These are phyloP conservation scores for Choiromyces venosus DNA, from an alignment of 495 filamentous ascomycete genomes.

Conservation along the genomic window DNA sequence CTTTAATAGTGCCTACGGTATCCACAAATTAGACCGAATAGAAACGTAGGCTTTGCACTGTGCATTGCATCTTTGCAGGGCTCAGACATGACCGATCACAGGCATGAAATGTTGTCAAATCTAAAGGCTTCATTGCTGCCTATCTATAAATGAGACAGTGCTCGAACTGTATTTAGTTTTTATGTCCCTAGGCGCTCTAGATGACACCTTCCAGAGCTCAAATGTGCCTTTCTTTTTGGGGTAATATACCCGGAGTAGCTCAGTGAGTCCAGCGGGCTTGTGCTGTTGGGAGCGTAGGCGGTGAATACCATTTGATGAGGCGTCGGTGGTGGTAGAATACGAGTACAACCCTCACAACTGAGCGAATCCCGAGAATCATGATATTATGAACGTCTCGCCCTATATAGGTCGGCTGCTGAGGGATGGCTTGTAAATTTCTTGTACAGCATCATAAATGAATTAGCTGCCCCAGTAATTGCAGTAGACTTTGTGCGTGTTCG, in stretches of 20 bases:
- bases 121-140: neutral
- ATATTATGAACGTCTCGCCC: neutral
- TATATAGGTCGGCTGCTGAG: neutral
- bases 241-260: neutral
- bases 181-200: neutral
- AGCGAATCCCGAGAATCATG: neutral
- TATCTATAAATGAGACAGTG: neutral
- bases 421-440: neutral
- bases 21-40: neutral
- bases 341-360: neutral
- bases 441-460: neutral
- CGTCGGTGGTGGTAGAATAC: neutral
- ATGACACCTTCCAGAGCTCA: neutral
- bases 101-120: neutral
- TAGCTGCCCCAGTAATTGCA: neutral
- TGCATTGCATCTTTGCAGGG: neutral
- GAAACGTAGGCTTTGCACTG: neutral
- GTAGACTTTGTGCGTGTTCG: neutral
- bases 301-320: neutral
- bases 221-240: neutral
- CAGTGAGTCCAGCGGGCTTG: neutral
- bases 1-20: neutral
- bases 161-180: neutral
- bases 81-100: neutral
- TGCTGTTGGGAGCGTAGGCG: neutral